These are phyloP conservation scores for Suillus tomentosus DNA, from an alignment of 768 basidiomycete genomes.

Conservation along the genomic window DNA sequence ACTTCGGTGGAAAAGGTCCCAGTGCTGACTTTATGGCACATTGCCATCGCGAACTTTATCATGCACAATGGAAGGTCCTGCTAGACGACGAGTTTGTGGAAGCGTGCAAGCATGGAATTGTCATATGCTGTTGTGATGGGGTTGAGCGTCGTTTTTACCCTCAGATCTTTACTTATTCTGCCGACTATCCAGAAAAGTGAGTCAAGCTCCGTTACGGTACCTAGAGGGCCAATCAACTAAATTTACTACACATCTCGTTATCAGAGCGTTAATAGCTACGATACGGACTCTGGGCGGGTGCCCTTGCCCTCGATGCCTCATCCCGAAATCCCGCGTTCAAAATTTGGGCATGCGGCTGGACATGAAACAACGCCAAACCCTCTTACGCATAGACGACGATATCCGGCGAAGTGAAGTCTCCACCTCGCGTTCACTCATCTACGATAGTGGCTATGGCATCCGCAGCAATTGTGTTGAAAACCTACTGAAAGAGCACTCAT, in stretches of 20 bases:
- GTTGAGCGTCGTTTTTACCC: conserved; percentile 19
- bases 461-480: conserved; percentile 14
- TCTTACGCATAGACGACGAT: conserved; percentile 15
- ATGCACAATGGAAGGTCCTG: too few species aligned
- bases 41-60: too few species aligned
- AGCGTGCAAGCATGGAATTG: conserved; percentile 10
- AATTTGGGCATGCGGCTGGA: conserved; percentile 16
- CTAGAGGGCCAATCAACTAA: too few species aligned
- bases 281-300: conserved; percentile 26
- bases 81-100: too few species aligned
- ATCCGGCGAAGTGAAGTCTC: not conserved
- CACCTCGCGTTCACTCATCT: conserved; percentile 16
- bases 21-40: conserved; percentile 2
- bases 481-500: too few species aligned
- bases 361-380: not conserved
- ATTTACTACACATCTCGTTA: not conserved
- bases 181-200: conserved; percentile 40
- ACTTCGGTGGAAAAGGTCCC: conserved; percentile 5
- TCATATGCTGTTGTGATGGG: conserved; percentile 17
- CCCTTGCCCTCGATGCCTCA: conserved; percentile 31
- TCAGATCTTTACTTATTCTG: conserved; percentile 32
- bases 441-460: conserved; percentile 15
- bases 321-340: conserved; percentile 17
- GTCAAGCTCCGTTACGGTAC: conserved; percentile 1
- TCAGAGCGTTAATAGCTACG: conserved; percentile 25